Percentiles rank a stretch among this genome's conserved stretches.
Conservation (phyloP, 345 rosid species). For the Pseudoturritis turrita region DNA sequence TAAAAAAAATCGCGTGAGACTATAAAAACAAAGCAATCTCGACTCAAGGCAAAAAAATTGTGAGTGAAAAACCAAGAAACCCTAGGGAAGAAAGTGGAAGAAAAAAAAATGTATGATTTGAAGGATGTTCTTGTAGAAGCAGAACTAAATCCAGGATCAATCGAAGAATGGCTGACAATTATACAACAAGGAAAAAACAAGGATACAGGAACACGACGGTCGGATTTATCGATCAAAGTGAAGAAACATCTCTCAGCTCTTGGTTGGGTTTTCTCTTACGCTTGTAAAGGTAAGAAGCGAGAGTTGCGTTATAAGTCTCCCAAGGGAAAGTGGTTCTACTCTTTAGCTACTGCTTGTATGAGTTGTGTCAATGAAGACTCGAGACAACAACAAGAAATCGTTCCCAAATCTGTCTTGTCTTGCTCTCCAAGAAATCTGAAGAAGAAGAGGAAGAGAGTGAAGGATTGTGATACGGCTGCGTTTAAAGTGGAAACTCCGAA, state of each 20-base stretch:
- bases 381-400: neutral
- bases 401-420: neutral
- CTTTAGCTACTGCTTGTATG: conserved; percentile 18
- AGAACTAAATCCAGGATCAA: neutral
- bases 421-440: neutral
- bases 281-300: neutral
- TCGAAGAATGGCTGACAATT: neutral
- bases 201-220: neutral
- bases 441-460: neutral
- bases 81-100: too few relatives aligned
- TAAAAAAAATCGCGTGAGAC: too few relatives aligned
- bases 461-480: neutral
- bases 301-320: conserved; percentile 27
- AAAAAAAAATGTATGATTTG: too few relatives aligned
- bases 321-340: neutral
- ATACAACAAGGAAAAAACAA: neutral
- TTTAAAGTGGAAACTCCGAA: neutral
- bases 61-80: too few relatives aligned
- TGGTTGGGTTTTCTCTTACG: conserved; percentile 21
- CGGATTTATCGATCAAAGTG: neutral
- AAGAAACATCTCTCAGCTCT: conserved; percentile 25
- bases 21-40: too few relatives aligned
- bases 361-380: neutral
- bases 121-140: neutral
- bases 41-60: too few relatives aligned